These are phyloP conservation scores for Suillus americanus DNA, from an alignment of 768 basidiomycete genomes.

Conservation along the genomic window DNA sequence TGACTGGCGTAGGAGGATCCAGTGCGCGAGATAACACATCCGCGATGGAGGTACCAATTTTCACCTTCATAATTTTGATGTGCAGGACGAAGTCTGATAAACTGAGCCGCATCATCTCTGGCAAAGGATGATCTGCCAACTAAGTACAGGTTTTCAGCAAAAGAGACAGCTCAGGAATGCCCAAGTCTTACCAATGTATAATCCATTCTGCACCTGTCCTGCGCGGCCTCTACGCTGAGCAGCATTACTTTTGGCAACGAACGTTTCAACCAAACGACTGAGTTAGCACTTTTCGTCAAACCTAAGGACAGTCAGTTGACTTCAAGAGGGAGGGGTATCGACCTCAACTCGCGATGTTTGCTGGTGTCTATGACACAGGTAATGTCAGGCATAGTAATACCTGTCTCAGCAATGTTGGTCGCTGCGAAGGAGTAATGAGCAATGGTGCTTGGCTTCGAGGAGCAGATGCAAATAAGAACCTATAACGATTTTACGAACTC, in stretches of 20 bases:
- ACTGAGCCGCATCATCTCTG: slow-evolving; percentile 94
- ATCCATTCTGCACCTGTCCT: slow-evolving; percentile 83
- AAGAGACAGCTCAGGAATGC: neutral
- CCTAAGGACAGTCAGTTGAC: slow-evolving; percentile 35
- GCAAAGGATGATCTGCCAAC: slow-evolving; percentile 89
- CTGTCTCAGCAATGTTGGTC: slow-evolving; percentile 94
- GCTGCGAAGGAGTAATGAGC: slow-evolving; percentile 40
- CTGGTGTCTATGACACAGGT: slow-evolving; percentile 95
- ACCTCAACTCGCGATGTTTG: slow-evolving; percentile 94
- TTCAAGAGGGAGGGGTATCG: slow-evolving; percentile 8
- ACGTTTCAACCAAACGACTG: slow-evolving; percentile 88
- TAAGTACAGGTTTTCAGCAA: slow-evolving; percentile 29
- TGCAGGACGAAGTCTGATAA: slow-evolving; percentile 88
- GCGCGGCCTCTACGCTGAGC: slow-evolving; percentile 87
- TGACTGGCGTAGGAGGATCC: slow-evolving; percentile 83
- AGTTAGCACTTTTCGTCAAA: slow-evolving; percentile 98
- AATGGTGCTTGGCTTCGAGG: slow-evolving; percentile 9
- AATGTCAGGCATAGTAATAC: slow-evolving; percentile 97
- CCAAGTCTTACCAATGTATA: slow-evolving; percentile 61
- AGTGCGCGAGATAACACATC: slow-evolving; percentile 85
- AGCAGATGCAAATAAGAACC: slow-evolving; percentile 45
- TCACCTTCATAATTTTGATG: slow-evolving; percentile 93
- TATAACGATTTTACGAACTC: slow-evolving; percentile 90
- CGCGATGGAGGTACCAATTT: slow-evolving; percentile 82
- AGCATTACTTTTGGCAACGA: slow-evolving; percentile 89